These are phyloP conservation scores for Suillus variegatus DNA, from an alignment of 768 basidiomycete species.

Conservation along the genomic window DNA sequence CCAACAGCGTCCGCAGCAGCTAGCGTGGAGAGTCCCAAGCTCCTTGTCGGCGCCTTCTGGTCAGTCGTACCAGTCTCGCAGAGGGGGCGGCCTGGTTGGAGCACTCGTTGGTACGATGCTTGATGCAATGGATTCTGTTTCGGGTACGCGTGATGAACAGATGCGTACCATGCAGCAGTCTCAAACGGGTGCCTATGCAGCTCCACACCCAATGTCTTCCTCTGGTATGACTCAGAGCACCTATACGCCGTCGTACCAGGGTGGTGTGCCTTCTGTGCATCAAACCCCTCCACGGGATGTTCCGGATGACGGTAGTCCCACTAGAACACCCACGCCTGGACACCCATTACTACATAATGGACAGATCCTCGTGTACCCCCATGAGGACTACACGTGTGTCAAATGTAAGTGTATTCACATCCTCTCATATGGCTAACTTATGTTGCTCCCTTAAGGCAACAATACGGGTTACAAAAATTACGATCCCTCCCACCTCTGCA, in stretches of 20 bases:
- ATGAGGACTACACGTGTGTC: constrained; percentile 51
- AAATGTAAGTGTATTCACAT: constrained; percentile 54
- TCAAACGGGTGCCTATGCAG: constrained; percentile 23
- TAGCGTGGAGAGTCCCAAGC: background rate
- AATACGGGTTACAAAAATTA: constrained; percentile 75
- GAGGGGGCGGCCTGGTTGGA: constrained; percentile 27
- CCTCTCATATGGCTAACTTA: background rate
- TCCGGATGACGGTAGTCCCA: constrained; percentile 62
- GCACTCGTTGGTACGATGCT: constrained; percentile 26
- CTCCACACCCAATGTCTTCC: constrained; percentile 11
- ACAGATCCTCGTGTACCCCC: constrained; percentile 68
- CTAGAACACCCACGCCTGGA: constrained; percentile 60
- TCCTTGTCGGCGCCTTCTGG: constrained; percentile 14
- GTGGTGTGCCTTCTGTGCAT: constrained; percentile 1
- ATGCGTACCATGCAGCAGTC: constrained; percentile 13
- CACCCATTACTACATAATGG: constrained; percentile 66
- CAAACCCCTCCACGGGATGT: constrained; percentile 9
- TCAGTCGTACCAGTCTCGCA: constrained; percentile 12
- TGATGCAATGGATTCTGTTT: constrained; percentile 31
- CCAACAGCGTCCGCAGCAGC: constrained; percentile 19
- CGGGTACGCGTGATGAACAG: constrained; percentile 24
- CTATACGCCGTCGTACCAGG: constrained; percentile 18
- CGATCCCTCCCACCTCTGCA: constrained; percentile 69
- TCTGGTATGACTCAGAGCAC: background rate
- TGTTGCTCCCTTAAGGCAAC: constrained; percentile 45